Base-by-base conservation (phyloP, 2,329 filamentous ascomycete species). In the Pseudogymnoascus destructans region DNA sequence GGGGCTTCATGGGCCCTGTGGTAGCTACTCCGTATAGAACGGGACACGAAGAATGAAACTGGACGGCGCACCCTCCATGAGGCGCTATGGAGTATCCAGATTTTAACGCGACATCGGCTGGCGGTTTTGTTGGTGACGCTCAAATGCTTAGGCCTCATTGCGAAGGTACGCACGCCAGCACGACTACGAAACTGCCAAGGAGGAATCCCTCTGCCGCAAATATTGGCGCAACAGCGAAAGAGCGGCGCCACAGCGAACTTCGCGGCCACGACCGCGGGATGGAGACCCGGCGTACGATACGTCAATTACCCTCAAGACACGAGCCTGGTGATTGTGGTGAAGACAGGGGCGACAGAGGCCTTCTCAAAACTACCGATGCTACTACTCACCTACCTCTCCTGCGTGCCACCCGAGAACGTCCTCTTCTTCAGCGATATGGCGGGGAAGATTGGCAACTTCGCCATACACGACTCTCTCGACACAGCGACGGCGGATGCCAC, bases 401-500 rank as follows among this genome's bases (percentile, higher is more conserved):
- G 79, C 62, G 64, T 77, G 7, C 69, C 72, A 52, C 76, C 64
- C 19, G 61, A 68, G 2, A 68, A 84, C 63, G 77, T 75, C 59
- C 72, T 81, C 57, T 71, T 83, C 64, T 86, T 81, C 67, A 78
- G 77, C 35, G 81, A 86, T 62, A 71, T 82, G 59, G 71, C 73
- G 25, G 73, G 78, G 64, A 69, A 68, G 5, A 71, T 80, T 33
- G 75, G 69, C 7, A 75, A 74, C 3, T 68, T 72, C 58, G 67
- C 72, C 21, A 68, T 79, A 52, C 68, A 72, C 56, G 77, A 80
- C 64, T 74, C 73, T 46, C 70, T 79, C 21, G 72, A 74, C 52
- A 71, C 68, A 2, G 74, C 79, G 1, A 62, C 73, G n/a, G 64
- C 69, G 27, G 70, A 73, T 17, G 72, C 73, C 33, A 74, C 73